Conservation (phyloP, 2,329 filamentous ascomycete genomes). For the Fusarium drepaniforme region DNA sequence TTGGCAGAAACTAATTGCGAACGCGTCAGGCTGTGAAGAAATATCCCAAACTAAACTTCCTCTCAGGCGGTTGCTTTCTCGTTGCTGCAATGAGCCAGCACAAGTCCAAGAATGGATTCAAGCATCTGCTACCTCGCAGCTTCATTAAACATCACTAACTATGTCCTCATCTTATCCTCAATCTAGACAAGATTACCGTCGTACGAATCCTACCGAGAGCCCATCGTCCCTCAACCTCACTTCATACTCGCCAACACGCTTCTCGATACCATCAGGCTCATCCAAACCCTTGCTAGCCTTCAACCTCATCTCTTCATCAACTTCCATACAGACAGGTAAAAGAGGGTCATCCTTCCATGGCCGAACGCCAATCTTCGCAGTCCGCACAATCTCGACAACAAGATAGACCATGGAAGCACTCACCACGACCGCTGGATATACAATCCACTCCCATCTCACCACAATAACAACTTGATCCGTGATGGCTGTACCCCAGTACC, state of each 20-base stretch:
- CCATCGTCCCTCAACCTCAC: background rate
- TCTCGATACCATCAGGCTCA: background rate
- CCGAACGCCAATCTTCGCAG: background rate
- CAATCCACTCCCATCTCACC: conserved; percentile 2
- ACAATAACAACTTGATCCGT: background rate
- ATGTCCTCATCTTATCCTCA: background rate
- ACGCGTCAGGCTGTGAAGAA: too few relatives aligned
- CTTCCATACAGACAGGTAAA: background rate
- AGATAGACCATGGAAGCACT: background rate
- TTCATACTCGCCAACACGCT: background rate
- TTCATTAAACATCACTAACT: too few relatives aligned
- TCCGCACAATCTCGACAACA: background rate
- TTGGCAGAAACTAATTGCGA: too few relatives aligned
- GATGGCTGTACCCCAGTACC: background rate
- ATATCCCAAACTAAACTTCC: too few relatives aligned
- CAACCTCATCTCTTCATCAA: background rate
- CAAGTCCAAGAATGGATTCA: too few relatives aligned
- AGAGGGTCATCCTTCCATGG: background rate
- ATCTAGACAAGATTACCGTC: background rate
- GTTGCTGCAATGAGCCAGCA: too few relatives aligned
- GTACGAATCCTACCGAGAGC: background rate
- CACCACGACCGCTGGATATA: background rate
- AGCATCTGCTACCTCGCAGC: too few relatives aligned
- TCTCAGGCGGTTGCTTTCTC: too few relatives aligned
- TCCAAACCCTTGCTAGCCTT: background rate